Percentiles rank a stretch among this genome's conserved stretches.
Evolutionary conservation across 257 asterid species (phyloP).

Genomic region (Mentha longifolia): DNA sequence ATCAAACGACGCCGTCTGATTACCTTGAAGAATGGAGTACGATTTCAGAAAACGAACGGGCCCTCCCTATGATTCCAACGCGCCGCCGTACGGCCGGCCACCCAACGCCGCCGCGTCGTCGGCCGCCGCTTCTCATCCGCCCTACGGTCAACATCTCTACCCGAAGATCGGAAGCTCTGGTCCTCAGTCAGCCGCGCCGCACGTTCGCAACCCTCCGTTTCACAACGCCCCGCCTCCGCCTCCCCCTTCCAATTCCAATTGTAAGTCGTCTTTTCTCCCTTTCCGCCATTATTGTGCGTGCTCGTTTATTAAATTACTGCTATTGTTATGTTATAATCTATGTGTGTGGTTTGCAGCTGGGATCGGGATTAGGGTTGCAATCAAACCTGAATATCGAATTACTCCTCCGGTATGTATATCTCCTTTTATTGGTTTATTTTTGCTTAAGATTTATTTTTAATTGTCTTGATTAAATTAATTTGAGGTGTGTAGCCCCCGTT

Average conservation of each 20-base stretch:
- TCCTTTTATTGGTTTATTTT: constrained; percentile 3
- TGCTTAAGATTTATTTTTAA: not conserved
- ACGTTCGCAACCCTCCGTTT: constrained; percentile 51
- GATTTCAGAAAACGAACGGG: constrained; percentile 46
- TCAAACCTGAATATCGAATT: constrained; percentile 61
- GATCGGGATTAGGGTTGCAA: constrained; percentile 60
- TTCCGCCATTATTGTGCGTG: not conserved
- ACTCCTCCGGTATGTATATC: constrained; percentile 63
- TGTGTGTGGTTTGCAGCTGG: constrained; percentile 53
- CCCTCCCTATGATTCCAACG: constrained; percentile 45
- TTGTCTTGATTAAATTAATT: constrained; percentile 22
- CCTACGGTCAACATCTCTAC: constrained; percentile 54
- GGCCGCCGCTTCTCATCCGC: constrained; percentile 40
- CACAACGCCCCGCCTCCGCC: constrained; percentile 51
- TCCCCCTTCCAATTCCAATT: constrained; percentile 45
- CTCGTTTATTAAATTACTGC: not conserved
- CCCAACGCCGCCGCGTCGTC: constrained; percentile 44
- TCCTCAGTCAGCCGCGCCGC: constrained; percentile 40
- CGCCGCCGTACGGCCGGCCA: constrained; percentile 43
- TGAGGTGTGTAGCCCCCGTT: constrained; percentile 62
- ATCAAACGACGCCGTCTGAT: too few relatives aligned
- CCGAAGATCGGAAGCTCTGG: constrained; percentile 55
- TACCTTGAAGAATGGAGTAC: too few relatives aligned
- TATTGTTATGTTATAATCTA: not conserved
- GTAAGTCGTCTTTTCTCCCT: constrained; percentile 30